Percentiles rank a stretch among this genome's conserved stretches.
Evolutionary conservation across 2,329 filamentous ascomycete species (phyloP).

Genomic region (Zalaria sp.): DNA sequence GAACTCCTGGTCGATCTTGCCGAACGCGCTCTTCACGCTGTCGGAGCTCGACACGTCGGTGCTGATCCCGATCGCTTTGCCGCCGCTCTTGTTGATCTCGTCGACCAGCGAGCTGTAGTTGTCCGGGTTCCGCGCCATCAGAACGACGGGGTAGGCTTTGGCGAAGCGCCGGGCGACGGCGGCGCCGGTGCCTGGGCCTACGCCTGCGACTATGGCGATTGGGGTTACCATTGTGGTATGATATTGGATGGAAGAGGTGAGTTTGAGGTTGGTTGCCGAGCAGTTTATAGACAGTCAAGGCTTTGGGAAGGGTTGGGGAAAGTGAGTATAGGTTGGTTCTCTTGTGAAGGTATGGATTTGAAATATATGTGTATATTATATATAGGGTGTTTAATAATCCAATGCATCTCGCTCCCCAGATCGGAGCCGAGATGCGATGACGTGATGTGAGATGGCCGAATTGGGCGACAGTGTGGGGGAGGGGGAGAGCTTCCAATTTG

Average conservation of each 20-base stretch:
- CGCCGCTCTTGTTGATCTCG: slow-evolving; percentile 54
- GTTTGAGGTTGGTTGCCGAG: no score
- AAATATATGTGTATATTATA: no score
- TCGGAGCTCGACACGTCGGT: slow-evolving; percentile 46
- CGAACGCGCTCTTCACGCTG: slow-evolving; percentile 46
- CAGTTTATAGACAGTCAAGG: no score
- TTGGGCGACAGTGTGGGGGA: no score
- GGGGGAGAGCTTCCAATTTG: no score
- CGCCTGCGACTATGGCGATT: slow-evolving; percentile 57
- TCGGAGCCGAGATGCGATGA: no score
- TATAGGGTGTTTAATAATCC: no score
- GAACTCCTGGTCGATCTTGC: slow-evolving; percentile 46
- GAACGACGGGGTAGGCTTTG: slow-evolving; percentile 54
- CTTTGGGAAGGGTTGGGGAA: no score
- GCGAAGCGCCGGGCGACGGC: slow-evolving; percentile 47
- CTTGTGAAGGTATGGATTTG: no score
- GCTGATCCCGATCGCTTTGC: slow-evolving; percentile 55
- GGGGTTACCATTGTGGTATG: slow-evolving; percentile 18
- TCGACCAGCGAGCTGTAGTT: slow-evolving; percentile 52
- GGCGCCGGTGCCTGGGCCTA: slow-evolving; percentile 57
- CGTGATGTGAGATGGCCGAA: no score
- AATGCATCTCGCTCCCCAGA: no score
- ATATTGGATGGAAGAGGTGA: not conserved
- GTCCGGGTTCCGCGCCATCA: slow-evolving; percentile 55
- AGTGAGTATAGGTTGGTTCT: no score